Percentiles rank a stretch among this genome's conserved stretches.
phyloP scores from a whole-genome alignment of 495 filamentous ascomycete species.

The Aspergillus hancockii region DNA sequence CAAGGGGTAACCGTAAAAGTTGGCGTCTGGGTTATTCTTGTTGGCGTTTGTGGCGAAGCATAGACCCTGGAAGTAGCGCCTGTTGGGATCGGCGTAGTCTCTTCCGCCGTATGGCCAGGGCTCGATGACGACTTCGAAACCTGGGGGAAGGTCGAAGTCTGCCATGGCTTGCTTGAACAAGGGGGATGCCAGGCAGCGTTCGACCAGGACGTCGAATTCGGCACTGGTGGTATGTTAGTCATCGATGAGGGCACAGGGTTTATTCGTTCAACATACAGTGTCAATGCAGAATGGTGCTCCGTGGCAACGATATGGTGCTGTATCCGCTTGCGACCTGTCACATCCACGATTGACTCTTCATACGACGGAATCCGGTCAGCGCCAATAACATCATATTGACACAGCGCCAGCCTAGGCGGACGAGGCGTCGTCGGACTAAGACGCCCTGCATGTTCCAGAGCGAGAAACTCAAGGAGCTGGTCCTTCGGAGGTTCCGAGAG shows the following conservation, averaged over 20 bases:
- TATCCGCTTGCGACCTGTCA: slow-evolving; percentile 48
- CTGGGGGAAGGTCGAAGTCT: slow-evolving; percentile 62
- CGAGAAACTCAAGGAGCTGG: slow-evolving; percentile 48
- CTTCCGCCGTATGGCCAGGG: slow-evolving; percentile 71
- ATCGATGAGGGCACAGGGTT: not conserved
- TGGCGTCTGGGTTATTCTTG: slow-evolving; percentile 49
- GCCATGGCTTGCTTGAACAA: slow-evolving; percentile 61
- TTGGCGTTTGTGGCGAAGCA: slow-evolving; percentile 48
- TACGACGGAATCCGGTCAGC: slow-evolving; percentile 58
- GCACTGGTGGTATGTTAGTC: slow-evolving; percentile 37
- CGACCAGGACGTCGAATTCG: slow-evolving; percentile 64
- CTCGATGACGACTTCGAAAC: slow-evolving; percentile 66
- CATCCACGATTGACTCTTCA: slow-evolving; percentile 63
- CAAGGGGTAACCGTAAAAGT: slow-evolving; percentile 81
- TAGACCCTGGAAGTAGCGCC: slow-evolving; percentile 54
- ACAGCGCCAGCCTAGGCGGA: slow-evolving; percentile 60
- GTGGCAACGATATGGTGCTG: slow-evolving; percentile 56
- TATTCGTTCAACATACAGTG: slow-evolving; percentile 42
- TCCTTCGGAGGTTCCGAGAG: slow-evolving; percentile 54
- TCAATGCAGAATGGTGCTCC: slow-evolving; percentile 61
- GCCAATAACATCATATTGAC: slow-evolving; percentile 67
- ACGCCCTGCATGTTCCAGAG: slow-evolving; percentile 50
- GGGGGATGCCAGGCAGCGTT: slow-evolving; percentile 58
- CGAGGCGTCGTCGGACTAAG: slow-evolving; percentile 47
- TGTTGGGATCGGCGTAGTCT: slow-evolving; percentile 54